Conservation (phyloP, 176 grass and related monocot species). For the Cenchrus fungigraminus region DNA sequence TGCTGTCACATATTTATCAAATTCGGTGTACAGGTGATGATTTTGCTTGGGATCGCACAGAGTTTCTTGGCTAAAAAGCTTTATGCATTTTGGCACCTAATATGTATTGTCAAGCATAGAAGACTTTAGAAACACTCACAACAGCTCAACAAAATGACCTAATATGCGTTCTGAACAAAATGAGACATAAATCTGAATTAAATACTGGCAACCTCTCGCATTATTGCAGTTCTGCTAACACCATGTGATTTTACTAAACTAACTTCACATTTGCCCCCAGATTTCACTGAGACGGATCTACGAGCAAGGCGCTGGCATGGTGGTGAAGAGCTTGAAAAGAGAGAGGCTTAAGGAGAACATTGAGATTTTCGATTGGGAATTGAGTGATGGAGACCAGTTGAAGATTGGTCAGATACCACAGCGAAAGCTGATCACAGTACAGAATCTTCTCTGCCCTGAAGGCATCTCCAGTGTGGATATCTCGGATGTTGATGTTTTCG, state of each 20-base stretch:
- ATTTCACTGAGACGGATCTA: slow-evolving; percentile 69
- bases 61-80: not conserved
- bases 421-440: slow-evolving; percentile 29
- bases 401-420: slow-evolving; percentile 58
- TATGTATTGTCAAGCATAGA: not conserved
- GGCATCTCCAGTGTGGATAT: slow-evolving; percentile 42
- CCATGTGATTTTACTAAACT: not conserved
- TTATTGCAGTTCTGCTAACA: not conserved
- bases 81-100: not conserved
- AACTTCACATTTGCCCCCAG: slow-evolving; percentile 27
- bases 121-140: not conserved
- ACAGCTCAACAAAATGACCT: not conserved
- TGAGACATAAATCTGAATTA: not conserved
- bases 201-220: not conserved
- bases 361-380: slow-evolving; percentile 60
- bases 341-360: slow-evolving; percentile 63
- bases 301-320: slow-evolving; percentile 64
- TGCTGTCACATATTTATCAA: not conserved
- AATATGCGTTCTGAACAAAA: not conserved
- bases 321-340: slow-evolving; percentile 58
- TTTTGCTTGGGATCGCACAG: not conserved
- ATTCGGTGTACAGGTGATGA: not conserved
- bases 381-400: slow-evolving; percentile 55
- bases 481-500: slow-evolving; percentile 52
- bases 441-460: slow-evolving; percentile 38